Base-by-base conservation (phyloP, 129 eudicot species). In the Gnaphalium uliginosum region DNA sequence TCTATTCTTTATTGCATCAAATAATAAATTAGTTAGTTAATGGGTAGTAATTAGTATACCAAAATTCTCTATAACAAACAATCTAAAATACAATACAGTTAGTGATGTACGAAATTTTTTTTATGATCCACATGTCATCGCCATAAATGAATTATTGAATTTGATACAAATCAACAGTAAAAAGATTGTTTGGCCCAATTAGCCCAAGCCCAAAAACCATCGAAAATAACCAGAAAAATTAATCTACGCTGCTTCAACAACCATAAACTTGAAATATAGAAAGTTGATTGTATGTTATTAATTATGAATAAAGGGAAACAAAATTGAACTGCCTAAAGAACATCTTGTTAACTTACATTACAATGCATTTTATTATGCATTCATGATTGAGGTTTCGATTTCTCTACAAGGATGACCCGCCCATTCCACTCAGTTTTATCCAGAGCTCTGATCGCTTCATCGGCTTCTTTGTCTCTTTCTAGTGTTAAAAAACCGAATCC, bases 341-440 rank as follows among this genome's bases (percentile, higher is more conserved):
- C 46, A 64, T 64, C 21, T 64, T 64, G 24, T 64, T 25, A 64
- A 6, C 68, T 62, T 64, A 64, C 46, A 64, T 64, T 64, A 30
- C 69, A 64, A 64, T 64, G 46, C 69, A 15, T 17, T 30, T 30
- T 0, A 4, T 30, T 19, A n/a, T 53, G 23, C 9, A 6, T 46
- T 56, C 22, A 64, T 64, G 69, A 30, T 29, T 64, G 69, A 29
- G 69, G 69, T 64, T 64, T 64, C 11, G 69, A 64, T 64, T 64
- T 64, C 69, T 64, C 69, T 64, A 64, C 69, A 25, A 64, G 69
- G 43, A 64, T 64, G 24, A 64, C 43, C 69, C 69, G 69, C 4
- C 69, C 69, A 9, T 64, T 64, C 69, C 69, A 64, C 69, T 64
- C 15, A 24, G 69, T 64, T 64, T 64, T 64, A n/a, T 64, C 69